Base-by-base conservation (phyloP, 2,329 filamentous ascomycete species). In the Akanthomyces lecanii region DNA sequence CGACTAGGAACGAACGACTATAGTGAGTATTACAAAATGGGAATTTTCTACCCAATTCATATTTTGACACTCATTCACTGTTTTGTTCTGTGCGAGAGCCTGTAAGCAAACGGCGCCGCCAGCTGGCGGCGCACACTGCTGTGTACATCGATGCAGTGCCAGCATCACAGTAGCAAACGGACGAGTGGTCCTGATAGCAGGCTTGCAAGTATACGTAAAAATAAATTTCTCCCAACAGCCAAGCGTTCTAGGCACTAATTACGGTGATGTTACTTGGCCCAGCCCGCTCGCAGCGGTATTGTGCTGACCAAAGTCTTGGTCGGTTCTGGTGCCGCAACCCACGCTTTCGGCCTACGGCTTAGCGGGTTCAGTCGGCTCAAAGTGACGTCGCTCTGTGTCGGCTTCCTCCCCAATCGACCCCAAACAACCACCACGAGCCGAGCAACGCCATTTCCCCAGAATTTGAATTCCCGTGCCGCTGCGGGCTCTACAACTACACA, bases 341-440 rank as follows among this genome's bases (percentile, higher is more conserved):
- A 55, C 45, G 40, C 47, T 53, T 58, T 21, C 47, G 23, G 47
- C 54, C 25, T 5, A n/a, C 61, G 61, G 61, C 55, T 63, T 58
- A 59, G 47, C 69, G 69, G 69, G 66, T 75, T 74, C 52, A 67
- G 65, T 75, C 74, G 74, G 74, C 74, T 74, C 71, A 74, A 50
- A 69, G 65, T 69, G 68, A 69, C 68, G 67, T 71, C 66, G 65
- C 44, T 62, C 56, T 48, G 64, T 36, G 60, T 62, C 65, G 63
- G 65, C 65, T 54, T 57, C 50, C 30, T 38, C 57, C 53, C 48
- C 38, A 48, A 50, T 54, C 36, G 25, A 63, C 63, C 33, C 42
- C 58, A 59, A 56, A 40, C 60, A 62, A 56, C 61, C 57, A 62
- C 48, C 52, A 53, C 57, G 45, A 62, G 48, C 63, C 63, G 58